Base-by-base conservation (phyloP, 306 rosid species). In the Dicorynia guianensis region DNA sequence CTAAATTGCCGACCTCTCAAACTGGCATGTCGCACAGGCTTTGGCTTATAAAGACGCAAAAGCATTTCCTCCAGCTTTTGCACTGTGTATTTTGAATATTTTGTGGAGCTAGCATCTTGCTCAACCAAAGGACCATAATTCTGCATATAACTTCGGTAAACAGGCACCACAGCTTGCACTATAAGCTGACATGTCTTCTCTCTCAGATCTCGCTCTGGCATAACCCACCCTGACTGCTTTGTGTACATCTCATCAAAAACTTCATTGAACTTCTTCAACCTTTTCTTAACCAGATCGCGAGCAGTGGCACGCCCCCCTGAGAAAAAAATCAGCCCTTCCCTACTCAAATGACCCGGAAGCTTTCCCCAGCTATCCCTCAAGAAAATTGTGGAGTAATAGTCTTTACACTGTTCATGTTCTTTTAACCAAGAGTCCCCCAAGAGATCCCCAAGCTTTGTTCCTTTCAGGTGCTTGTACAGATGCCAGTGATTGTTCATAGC, bases 301-400 rank as follows among this genome's bases (percentile, higher is more conserved):
- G 99, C 99, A 49, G 99, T 96, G 39, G 99, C 99, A 1, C 94
- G 96, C 47, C 98, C 98, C 73, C 99, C 99, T 0, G 99, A 96
- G 83, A 96, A 96, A 71, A 93, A 82, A 76, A 96, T 93, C 75
- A 96, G 84, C 67, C 99, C 99, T 82, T 96, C 98, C 72, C 99
- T 81, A 60, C 99, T 96, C 78, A 96, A 83, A 75, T 90, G 93
- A 76, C 88, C 78, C 13, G 99, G 97, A 81, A 96, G 98, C 84
- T 90, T 96, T 43, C 96, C 97, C 99, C 99, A 96, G 80, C 96
- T 93, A 0, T 96, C 97, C 61, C 85, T 87, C 84, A 96, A 80
- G 84, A 96, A 85, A 60, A 76, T 67, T 40, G 93, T 38, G 2
- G 84, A 81, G 83, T 88, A 84, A 76, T 88, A 89, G 17, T 91